Percentiles rank a stretch among this genome's conserved stretches.
Conservation (phyloP, 148 eudicot genomes). For the Heliamphora exappendiculata region DNA sequence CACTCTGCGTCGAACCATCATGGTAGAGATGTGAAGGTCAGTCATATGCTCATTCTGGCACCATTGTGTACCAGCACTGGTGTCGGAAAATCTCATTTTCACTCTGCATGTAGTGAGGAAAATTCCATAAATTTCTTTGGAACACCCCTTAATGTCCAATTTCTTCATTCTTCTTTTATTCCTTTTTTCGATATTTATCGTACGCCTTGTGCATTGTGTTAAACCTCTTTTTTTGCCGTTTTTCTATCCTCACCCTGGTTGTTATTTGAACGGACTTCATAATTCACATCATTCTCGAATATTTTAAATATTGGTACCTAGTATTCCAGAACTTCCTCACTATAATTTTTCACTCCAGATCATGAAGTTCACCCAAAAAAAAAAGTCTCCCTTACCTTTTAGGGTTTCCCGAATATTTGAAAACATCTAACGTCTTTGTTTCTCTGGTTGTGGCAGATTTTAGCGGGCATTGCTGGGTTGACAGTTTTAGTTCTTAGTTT, state of each 20-base stretch:
- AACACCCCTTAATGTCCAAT: background rate
- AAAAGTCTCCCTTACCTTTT: too few species aligned
- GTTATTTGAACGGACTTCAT: background rate
- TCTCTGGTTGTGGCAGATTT: conserved; percentile 34
- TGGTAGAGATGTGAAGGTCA: conserved; percentile 51
- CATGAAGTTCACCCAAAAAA: background rate
- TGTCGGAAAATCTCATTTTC: background rate
- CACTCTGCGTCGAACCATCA: conserved; percentile 22
- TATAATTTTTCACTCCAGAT: background rate
- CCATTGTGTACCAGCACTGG: background rate
- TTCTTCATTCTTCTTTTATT: background rate
- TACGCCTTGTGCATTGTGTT: background rate
- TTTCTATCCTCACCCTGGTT: background rate
- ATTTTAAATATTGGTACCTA: background rate
- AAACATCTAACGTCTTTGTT: conserved; percentile 4
- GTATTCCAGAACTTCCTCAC: background rate
- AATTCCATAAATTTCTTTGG: background rate
- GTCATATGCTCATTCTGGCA: conserved; percentile 14
- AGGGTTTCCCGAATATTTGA: background rate
- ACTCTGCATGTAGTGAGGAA: background rate
- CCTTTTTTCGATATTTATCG: background rate
- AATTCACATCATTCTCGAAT: background rate
- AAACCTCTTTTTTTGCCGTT: too few species aligned
- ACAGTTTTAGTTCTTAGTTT: conserved; percentile 47
- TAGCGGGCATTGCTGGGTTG: conserved; percentile 57